A percentile compares a stretch with the other conserved stretches of the same genome.
Evolutionary conservation across 352 stramenopile genomes (phyloP).

Genomic region (Pythium utonaiense): DNA sequence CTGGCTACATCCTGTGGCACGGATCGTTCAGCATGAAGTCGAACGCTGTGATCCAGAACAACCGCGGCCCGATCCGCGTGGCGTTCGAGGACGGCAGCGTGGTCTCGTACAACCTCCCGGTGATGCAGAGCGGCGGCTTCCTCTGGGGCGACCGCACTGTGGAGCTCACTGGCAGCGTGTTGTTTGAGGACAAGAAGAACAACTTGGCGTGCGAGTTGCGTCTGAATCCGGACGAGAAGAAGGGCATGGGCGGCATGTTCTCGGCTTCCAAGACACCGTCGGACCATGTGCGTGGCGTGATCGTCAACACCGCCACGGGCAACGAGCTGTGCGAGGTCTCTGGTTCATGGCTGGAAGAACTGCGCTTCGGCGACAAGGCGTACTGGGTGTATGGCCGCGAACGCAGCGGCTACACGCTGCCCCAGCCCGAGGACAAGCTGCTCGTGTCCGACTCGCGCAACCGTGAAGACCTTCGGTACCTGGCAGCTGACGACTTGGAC

Average conservation of each 20-base stretch:
- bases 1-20: constrained; percentile 70
- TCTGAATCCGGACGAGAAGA: constrained; percentile 85
- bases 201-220: constrained; percentile 62
- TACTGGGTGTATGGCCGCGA: constrained; percentile 73
- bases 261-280: constrained; percentile 72
- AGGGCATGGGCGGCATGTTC: constrained; percentile 84
- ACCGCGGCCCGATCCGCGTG: constrained; percentile 71
- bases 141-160: constrained; percentile 82
- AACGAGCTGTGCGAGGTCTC: constrained; percentile 67
- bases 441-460: constrained; percentile 67
- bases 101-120: constrained; percentile 69
- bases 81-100: constrained; percentile 62
- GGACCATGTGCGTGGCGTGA: constrained; percentile 63
- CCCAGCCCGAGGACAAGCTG: constrained; percentile 52
- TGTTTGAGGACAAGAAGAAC: constrained; percentile 81
- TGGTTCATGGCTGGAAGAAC: constrained; percentile 77
- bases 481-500: constrained; percentile 65
- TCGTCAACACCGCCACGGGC: constrained; percentile 59
- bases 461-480: constrained; percentile 68
- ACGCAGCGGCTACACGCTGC: constrained; percentile 58
- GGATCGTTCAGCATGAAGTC: constrained; percentile 81
- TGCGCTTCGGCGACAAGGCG: constrained; percentile 58
- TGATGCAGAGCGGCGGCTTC: constrained; percentile 70
- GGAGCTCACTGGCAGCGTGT: constrained; percentile 62
- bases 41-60: constrained; percentile 79